Evolutionary conservation across 257 asterid species (phyloP).

Genomic region (Scutellaria baicalensis): DNA sequence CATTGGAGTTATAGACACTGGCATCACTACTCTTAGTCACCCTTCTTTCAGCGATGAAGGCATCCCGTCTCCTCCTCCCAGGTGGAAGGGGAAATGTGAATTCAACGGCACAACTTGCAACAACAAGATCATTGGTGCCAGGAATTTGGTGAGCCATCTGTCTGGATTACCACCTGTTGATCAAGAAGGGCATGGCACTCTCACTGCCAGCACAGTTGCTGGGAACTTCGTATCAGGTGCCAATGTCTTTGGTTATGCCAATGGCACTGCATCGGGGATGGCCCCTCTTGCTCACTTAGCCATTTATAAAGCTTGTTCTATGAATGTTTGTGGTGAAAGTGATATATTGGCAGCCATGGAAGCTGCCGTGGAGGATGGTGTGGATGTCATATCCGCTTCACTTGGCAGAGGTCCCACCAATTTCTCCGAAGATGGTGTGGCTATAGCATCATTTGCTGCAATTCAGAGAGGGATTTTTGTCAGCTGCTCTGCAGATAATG

Average conservation of each 20-base stretch:
- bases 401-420: constrained; percentile 17
- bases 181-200: constrained; percentile 40
- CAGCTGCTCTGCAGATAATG: constrained; percentile 31
- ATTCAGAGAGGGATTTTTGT: constrained; percentile 35
- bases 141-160: constrained; percentile 15
- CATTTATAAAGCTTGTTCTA: constrained; percentile 30
- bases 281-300: constrained; percentile 41
- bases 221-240: constrained; percentile 32
- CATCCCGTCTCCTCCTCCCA: constrained; percentile 35
- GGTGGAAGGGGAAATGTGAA: constrained; percentile 38
- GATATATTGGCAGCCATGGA: constrained; percentile 41
- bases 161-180: constrained; percentile 21
- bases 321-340: background rate
- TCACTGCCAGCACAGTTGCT: constrained; percentile 34
- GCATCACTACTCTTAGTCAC: constrained; percentile 25
- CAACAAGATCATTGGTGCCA: constrained; percentile 36
- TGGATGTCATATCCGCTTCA: constrained; percentile 33
- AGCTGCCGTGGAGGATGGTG: constrained; percentile 36
- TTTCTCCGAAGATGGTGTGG: constrained; percentile 22
- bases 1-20: constrained; percentile 35
- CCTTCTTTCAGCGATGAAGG: constrained; percentile 25
- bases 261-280: constrained; percentile 36
- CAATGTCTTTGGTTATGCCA: constrained; percentile 28
- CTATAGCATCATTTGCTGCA: constrained; percentile 38
- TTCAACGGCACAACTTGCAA: constrained; percentile 18